Conservation (phyloP, 345 rosid species). For the Lepidium aucheri region DNA sequence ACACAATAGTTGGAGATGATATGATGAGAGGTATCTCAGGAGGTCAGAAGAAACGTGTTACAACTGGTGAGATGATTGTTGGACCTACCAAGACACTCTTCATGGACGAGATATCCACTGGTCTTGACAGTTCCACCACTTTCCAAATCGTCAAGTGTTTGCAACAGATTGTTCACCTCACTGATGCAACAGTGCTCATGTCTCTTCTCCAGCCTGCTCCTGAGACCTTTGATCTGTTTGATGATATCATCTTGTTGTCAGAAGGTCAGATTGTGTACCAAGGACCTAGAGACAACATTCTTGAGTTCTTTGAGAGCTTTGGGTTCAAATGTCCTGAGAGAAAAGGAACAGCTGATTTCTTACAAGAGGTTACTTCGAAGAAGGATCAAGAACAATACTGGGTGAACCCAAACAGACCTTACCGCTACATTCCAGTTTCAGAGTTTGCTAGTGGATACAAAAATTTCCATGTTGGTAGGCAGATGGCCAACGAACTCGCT, state of each 20-base stretch:
- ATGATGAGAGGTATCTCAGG: slow-evolving; percentile 50
- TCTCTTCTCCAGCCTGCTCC: slow-evolving; percentile 81
- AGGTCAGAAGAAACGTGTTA: slow-evolving; percentile 23
- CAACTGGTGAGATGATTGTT: slow-evolving; percentile 60
- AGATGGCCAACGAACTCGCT: slow-evolving; percentile 34
- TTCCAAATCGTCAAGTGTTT: slow-evolving; percentile 58
- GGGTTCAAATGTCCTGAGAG: slow-evolving; percentile 68
- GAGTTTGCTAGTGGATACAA: slow-evolving; percentile 33
- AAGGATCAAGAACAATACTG: slow-evolving; percentile 70
- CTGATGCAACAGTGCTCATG: slow-evolving; percentile 42
- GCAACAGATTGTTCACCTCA: slow-evolving; percentile 57
- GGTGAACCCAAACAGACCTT: slow-evolving; percentile 27
- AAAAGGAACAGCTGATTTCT: slow-evolving; percentile 65
- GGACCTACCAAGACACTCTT: slow-evolving; percentile 65
- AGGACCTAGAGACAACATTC: slow-evolving; percentile 47
- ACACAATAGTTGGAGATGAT: slow-evolving; percentile 61
- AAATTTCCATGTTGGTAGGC: slow-evolving; percentile 29
- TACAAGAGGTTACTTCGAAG: slow-evolving; percentile 63
- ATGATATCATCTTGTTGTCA: slow-evolving; percentile 54
- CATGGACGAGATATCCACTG: slow-evolving; percentile 78
- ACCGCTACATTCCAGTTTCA: slow-evolving; percentile 41
- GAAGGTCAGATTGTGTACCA: slow-evolving; percentile 66
- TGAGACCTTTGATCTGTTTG: slow-evolving; percentile 67
- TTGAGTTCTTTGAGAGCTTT: slow-evolving; percentile 50
- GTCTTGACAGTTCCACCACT: slow-evolving; percentile 71